phyloP scores from a whole-genome alignment of 805 yeast species.

The Torulaspora gathmanii region DNA sequence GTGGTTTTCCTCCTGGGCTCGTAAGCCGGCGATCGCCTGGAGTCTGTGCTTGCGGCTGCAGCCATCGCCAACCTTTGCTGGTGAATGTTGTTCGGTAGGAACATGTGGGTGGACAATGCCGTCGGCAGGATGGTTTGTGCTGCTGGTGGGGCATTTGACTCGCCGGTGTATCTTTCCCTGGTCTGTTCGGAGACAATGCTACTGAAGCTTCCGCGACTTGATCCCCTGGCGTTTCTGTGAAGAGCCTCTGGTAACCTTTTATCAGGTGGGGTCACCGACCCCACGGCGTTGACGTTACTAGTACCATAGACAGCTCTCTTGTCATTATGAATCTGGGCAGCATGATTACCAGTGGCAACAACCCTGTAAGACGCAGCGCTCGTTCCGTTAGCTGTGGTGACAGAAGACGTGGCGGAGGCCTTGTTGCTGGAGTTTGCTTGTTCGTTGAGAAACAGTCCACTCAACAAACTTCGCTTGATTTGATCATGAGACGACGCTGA shows the following conservation, averaged over 20 bases:
- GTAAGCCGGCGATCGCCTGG: background rate
- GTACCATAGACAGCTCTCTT: conserved; percentile 20
- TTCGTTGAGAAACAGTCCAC: conserved; percentile 31
- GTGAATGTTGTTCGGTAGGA: conserved; percentile 44
- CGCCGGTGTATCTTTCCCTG: conserved; percentile 37
- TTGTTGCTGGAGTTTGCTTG: conserved; percentile 4
- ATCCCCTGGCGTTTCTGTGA: conserved; percentile 1
- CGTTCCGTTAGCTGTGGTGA: background rate
- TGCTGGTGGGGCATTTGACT: conserved; percentile 57
- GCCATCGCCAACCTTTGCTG: conserved; percentile 29
- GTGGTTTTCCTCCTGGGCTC: conserved; percentile 4
- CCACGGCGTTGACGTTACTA: conserved; percentile 27
- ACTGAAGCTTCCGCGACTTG: conserved; percentile 27
- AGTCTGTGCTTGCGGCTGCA: conserved; percentile 4
- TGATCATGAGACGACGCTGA: conserved; percentile 17
- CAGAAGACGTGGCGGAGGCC: conserved; percentile 1
- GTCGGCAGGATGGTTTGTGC: conserved; percentile 56
- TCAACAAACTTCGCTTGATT: conserved; percentile 28
- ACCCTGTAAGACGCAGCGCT: background rate
- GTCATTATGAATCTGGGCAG: background rate
- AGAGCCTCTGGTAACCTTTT: conserved; percentile 7
- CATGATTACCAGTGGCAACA: background rate
- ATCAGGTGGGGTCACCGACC: conserved; percentile 29
- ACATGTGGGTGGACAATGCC: conserved; percentile 58
- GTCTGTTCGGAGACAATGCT: conserved; percentile 38